Evolutionary conservation across 805 yeast species (phyloP).

Genomic region (Cyberlindnera americana): DNA sequence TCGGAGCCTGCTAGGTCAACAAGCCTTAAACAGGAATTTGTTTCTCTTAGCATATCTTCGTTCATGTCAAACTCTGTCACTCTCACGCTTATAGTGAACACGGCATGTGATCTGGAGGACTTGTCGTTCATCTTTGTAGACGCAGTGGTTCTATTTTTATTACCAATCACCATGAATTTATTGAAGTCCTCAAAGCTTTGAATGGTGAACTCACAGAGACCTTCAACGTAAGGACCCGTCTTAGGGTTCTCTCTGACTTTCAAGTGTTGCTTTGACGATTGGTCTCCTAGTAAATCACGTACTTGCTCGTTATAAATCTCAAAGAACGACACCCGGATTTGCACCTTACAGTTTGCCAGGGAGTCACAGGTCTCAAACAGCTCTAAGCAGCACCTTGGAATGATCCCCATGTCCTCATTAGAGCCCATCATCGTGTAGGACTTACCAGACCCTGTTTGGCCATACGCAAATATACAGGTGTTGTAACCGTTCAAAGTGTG

Average conservation of each 20-base stretch:
- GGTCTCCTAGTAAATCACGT: conserved; percentile 47
- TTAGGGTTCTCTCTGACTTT: conserved; percentile 63
- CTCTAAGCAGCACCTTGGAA: conserved; percentile 56
- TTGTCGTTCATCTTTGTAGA: conserved; percentile 68
- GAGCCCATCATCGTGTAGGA: conserved; percentile 77
- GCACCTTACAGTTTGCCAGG: conserved; percentile 35
- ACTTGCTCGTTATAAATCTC: conserved; percentile 81
- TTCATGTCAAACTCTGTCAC: conserved; percentile 47
- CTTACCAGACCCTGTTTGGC: conserved; percentile 84
- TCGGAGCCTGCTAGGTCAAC: conserved; percentile 88
- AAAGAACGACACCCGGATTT: conserved; percentile 55
- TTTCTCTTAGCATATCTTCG: conserved; percentile 43
- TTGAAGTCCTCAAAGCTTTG: conserved; percentile 47
- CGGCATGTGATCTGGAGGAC: conserved; percentile 81
- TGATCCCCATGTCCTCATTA: conserved; percentile 55
- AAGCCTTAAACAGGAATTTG: conserved; percentile 57
- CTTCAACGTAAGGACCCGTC: conserved; percentile 72
- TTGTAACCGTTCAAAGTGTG: conserved; percentile 69
- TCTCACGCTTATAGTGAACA: conserved; percentile 56
- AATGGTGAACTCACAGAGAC: conserved; percentile 50
- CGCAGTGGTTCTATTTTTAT: conserved; percentile 59
- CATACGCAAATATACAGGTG: conserved; percentile 73
- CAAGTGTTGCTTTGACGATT: conserved; percentile 7
- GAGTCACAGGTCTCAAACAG: conserved; percentile 41
- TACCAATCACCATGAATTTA: conserved; percentile 47